A percentile compares a stretch with the other conserved stretches of the same genome.
Evolutionary conservation across 2,329 filamentous ascomycete genomes (phyloP).

Genomic region (Aspergillus proliferans): DNA sequence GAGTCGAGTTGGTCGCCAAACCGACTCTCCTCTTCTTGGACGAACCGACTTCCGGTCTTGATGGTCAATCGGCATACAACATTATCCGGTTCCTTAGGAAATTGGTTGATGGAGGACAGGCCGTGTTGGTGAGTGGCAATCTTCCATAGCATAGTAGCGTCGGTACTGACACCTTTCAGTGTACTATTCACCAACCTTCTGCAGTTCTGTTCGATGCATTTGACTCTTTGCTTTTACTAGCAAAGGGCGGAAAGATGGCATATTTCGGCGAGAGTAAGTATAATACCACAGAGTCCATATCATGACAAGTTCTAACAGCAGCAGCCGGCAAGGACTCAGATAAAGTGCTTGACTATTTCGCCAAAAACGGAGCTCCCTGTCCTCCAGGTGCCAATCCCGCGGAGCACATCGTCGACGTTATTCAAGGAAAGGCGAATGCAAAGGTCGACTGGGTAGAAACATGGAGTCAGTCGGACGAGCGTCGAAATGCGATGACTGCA

Average conservation of each 20-base stretch:
- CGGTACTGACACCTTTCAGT: conserved; percentile 13
- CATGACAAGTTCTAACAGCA: not conserved
- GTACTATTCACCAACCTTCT: conserved; percentile 65
- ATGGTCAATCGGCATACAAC: conserved; percentile 56
- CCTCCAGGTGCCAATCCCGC: conserved; percentile 49
- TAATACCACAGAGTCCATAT: no score
- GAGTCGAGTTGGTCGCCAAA: conserved; percentile 55
- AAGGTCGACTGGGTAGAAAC: conserved; percentile 27
- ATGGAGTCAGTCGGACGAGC: conserved; percentile 27
- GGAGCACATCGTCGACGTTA: conserved; percentile 38
- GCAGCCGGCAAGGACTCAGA: conserved; percentile 33
- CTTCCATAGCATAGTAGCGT: not conserved
- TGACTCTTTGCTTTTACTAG: conserved; percentile 58
- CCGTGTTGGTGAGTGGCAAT: conserved; percentile 49
- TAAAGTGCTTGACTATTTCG: conserved; percentile 44
- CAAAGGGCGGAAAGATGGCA: conserved; percentile 59
- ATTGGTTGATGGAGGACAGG: conserved; percentile 60
- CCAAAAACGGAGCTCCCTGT: conserved; percentile 50
- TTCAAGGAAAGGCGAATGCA: conserved; percentile 21
- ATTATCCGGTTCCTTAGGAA: conserved; percentile 59
- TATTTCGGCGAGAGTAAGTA: conserved; percentile 55
- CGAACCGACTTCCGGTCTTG: conserved; percentile 58
- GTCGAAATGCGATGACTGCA: conserved; percentile 16
- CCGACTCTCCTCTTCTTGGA: conserved; percentile 57
- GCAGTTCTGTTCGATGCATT: conserved; percentile 62